A percentile compares a stretch with the other conserved stretches of the same genome.
These are phyloP conservation scores for Melanomma pulvis-pyrius DNA, from an alignment of 495 filamentous ascomycete genomes.

Conservation along the genomic window DNA sequence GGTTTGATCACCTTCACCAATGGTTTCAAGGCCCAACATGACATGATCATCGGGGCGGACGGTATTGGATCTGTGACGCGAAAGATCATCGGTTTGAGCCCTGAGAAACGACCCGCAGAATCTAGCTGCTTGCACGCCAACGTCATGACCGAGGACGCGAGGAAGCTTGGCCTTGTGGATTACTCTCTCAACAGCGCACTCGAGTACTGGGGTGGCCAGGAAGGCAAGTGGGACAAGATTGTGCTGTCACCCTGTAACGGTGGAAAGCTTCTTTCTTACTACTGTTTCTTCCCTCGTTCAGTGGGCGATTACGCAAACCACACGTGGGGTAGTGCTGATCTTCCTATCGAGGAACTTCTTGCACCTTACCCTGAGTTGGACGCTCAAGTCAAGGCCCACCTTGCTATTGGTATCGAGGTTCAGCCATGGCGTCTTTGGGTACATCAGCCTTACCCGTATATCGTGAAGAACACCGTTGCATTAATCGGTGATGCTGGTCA, in stretches of 20 bases:
- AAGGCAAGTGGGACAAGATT: conserved; percentile 30
- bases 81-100: conserved; percentile 48
- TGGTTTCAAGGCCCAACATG: conserved; percentile 15
- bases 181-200: conserved; percentile 21
- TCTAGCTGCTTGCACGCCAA: conserved; percentile 54
- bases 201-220: conserved; percentile 42
- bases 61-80: conserved; percentile 50
- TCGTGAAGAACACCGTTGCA: not conserved
- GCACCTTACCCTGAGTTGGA: conserved; percentile 35
- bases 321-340: not conserved
- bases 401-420: conserved; percentile 44
- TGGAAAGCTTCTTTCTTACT: conserved; percentile 39
- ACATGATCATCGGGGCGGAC: conserved; percentile 47
- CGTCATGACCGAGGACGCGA: conserved; percentile 21
- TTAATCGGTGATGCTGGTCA: not conserved
- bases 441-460: conserved; percentile 52
- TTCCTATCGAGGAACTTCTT: conserved; percentile 13
- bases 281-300: conserved; percentile 43
- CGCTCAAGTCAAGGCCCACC: conserved; percentile 20
- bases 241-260: conserved; percentile 36
- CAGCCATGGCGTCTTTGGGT: conserved; percentile 53
- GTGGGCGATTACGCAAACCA: not conserved
- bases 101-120: conserved; percentile 50
- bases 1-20: conserved; percentile 20
- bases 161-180: not conserved